Percentiles rank a stretch among this genome's conserved stretches.
phyloP scores from a whole-genome alignment of 2,329 filamentous ascomycete species.

The Penicillium sp. region DNA sequence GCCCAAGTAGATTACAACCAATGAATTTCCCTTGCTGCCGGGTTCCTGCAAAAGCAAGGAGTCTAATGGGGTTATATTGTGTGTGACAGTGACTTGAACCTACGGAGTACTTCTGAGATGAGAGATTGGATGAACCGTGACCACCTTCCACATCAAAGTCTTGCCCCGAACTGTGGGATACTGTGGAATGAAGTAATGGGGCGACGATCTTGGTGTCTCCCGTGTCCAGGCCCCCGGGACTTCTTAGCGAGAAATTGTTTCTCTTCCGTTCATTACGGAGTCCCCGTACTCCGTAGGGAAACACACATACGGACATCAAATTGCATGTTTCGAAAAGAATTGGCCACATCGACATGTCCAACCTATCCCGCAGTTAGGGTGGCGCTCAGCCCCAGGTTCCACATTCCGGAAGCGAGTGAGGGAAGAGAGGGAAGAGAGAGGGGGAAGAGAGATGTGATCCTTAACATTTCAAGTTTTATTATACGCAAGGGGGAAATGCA shows the following conservation, averaged over 20 bases:
- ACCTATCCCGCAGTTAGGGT: slow-evolving; percentile 7
- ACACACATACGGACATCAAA: background rate
- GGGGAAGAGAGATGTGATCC: background rate
- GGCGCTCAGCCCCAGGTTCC: slow-evolving; percentile 22
- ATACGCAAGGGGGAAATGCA: slow-evolving; percentile 1
- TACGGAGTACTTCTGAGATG: background rate
- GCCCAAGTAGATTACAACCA: background rate
- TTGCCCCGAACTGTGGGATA: slow-evolving; percentile 2
- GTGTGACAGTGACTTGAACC: background rate
- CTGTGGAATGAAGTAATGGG: slow-evolving; percentile 7
- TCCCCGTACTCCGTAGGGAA: background rate
- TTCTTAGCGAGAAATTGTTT: background rate
- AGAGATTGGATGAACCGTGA: background rate
- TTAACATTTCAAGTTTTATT: background rate
- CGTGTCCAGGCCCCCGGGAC: slow-evolving; percentile 15
- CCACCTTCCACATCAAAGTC: background rate
- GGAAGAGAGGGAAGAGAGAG: slow-evolving; percentile 2
- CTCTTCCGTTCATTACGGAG: background rate
- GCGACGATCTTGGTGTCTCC: slow-evolving; percentile 7
- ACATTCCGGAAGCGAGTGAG: slow-evolving; percentile 14
- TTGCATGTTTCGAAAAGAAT: background rate
- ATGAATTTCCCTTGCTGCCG: background rate
- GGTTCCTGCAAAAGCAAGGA: background rate
- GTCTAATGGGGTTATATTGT: background rate
- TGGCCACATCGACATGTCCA: background rate